phyloP scores from a whole-genome alignment of 1,284 basidiomycete genomes.

The Trichosporon sp. region DNA sequence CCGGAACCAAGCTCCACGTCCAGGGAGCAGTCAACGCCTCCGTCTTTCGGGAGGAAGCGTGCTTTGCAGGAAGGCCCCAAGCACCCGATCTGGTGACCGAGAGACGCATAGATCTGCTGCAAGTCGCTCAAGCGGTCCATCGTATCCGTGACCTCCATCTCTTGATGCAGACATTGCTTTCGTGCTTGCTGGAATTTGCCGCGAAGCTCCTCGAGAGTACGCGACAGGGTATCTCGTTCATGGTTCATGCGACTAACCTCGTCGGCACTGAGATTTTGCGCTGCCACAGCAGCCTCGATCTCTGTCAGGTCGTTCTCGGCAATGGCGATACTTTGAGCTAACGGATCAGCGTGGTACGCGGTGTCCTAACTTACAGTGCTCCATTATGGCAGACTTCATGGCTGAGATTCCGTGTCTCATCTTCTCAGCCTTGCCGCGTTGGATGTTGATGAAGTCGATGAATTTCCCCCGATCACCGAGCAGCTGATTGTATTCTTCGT shows the following conservation, averaged over 20 bases:
- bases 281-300: slow-evolving; percentile 68
- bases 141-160: slow-evolving; percentile 74
- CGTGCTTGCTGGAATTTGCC: slow-evolving; percentile 72
- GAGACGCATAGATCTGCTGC: slow-evolving; percentile 70
- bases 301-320: slow-evolving; percentile 63
- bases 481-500: slow-evolving; percentile 51
- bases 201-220: slow-evolving; percentile 73
- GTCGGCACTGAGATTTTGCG: slow-evolving; percentile 79
- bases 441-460: slow-evolving; percentile 49
- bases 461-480: slow-evolving; percentile 55
- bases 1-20: slow-evolving; percentile 73
- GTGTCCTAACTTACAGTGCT: slow-evolving; percentile 38
- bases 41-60: not conserved
- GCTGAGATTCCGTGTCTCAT: slow-evolving; percentile 44
- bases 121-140: slow-evolving; percentile 76
- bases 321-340: slow-evolving; percentile 19
- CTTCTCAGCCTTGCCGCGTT: slow-evolving; percentile 53
- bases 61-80: not conserved
- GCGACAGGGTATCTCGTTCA: slow-evolving; percentile 71
- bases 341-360: not conserved
- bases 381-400: slow-evolving; percentile 40
- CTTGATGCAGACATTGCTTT: slow-evolving; percentile 69
- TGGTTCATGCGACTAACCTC: slow-evolving; percentile 83
- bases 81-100: slow-evolving; percentile 68
- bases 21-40: slow-evolving; percentile 66